Evolutionary conservation across 1,139 yeast genomes (phyloP), one percentile per base, ranked within the genome.

Genomic region (Tardiomyces blankii): DNA sequence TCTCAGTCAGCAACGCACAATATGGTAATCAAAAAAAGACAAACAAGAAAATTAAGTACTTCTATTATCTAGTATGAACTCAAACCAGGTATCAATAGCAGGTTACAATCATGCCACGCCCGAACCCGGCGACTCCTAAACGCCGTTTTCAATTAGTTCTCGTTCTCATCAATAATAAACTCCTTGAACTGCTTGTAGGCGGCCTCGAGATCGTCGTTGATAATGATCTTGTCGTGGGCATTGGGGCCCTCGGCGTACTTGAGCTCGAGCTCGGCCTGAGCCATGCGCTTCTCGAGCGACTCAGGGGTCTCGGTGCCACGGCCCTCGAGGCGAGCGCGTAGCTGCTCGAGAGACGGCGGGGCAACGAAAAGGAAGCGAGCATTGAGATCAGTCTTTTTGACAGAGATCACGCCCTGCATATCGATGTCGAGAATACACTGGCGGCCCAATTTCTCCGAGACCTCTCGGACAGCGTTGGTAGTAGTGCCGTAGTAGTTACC

Each of bases 401-500:
- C 96, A 14, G 87, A 75, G 69, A 84, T 82, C 57, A 91, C 98
- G 53, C 99, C 99, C 70, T 93, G 97, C 96, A 89, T 88, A 74
- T 91, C 99, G 56, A 91, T 91, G 66, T 91, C 99, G 62, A 91
- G 74, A 54, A 91, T 80, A 70, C 98, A 91, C 46, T 80, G 81
- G 48, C 69, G 70, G 51, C 73, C 72, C 46, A 70, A 73, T 46
- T 65, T 62, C 35, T 67, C 67, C 42, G 81, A 67, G 44, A 85
- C 91, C 51, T 81, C 83, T 58, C 83, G 75, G 48, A 91, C 96
- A 28, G 96, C 81, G 59, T 79, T 82, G 56, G 86, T 73, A 42
- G 95, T 74, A 47, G 98, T 91, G 50, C 99, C 99, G 66, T 91
- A 91, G 73, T 83, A 88, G 74, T 93, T 91, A 43, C 97, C 97